Evolutionary conservation across 306 rosid species (phyloP), one percentile per base, ranked within the genome.

Genomic region (Adenanthera pavonina): DNA sequence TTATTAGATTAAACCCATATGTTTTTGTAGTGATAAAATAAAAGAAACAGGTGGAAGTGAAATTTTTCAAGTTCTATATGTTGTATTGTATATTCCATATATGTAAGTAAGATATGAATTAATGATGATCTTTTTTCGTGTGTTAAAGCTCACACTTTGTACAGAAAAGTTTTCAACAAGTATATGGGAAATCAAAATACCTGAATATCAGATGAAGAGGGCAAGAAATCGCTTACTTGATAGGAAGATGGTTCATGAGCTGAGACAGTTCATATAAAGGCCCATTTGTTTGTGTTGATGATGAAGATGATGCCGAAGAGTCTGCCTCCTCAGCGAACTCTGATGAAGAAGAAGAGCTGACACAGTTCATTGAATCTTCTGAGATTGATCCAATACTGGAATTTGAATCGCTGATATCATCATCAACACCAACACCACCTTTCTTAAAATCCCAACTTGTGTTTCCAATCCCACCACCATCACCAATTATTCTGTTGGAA

Each of bases 251-350:
- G 54, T 66, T 78, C 92, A 91, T 82, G 78, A 93, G 94, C 16
- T 93, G 97, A n/a, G 99, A 89, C 35, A 95, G 60, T 76, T 88
- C 92, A 83, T 82, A 89, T 6, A 93, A 82, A 78, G 99, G 99
- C 0, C 94, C 96, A 47, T 85, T 82, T 70, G 89, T 80, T 53
- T 69, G 20, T 46, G 84, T 19, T n/a, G 89, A 79, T 0, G 89
- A 75, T 1, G 88, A 87, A 5, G 67, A 82, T 46, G 89, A 79
- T 9, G 82, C 40, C 17, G 95, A 79, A 80, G 91, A 87, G 11
- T 83, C 62, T 20, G 84, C 97, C 67, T 89, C 92, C 77, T 92
- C 94, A 2, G 74, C 84, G 83, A 83, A 70, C 10, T 94, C 92
- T 30, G 90, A 88, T 17, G 92, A 88, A 84, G 85, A 91, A 43